Conservation (phyloP, 1,284 basidiomycete species). For the Apiotrichum laibachii region DNA sequence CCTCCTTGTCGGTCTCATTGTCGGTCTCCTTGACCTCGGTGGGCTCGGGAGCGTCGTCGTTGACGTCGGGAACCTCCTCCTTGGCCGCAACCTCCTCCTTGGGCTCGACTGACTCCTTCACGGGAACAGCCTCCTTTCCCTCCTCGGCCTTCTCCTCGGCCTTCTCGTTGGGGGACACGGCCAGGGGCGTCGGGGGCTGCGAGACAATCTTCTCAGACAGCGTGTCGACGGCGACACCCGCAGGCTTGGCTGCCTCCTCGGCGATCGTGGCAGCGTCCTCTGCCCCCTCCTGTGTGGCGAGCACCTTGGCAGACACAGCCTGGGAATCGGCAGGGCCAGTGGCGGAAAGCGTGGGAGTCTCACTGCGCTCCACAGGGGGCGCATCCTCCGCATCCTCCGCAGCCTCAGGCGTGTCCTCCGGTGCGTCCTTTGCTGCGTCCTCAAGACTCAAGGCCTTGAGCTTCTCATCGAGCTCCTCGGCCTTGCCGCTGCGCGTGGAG, state of each 20-base stretch:
- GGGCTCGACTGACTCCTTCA: too few species aligned
- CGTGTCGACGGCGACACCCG: slow-evolving; percentile 12
- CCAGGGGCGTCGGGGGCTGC: background rate
- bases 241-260: slow-evolving; percentile 24
- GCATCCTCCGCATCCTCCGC: background rate
- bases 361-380: background rate
- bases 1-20: background rate
- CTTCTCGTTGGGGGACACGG: background rate
- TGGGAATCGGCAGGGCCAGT: background rate
- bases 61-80: too few species aligned
- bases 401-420: background rate
- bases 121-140: background rate
- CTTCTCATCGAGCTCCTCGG: slow-evolving; percentile 10
- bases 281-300: slow-evolving; percentile 1
- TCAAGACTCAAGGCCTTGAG: slow-evolving; percentile 2
- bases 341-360: background rate
- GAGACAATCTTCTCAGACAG: background rate
- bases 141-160: background rate
- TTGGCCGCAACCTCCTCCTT: too few species aligned
- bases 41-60: too few species aligned
- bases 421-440: background rate
- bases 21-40: slow-evolving; percentile 1
- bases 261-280: slow-evolving; percentile 4
- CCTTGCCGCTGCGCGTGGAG: slow-evolving; percentile 4
- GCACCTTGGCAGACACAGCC: background rate